Evolutionary conservation across 495 filamentous ascomycete species (phyloP).

Genomic region (Tuber microsphaerosporum): DNA sequence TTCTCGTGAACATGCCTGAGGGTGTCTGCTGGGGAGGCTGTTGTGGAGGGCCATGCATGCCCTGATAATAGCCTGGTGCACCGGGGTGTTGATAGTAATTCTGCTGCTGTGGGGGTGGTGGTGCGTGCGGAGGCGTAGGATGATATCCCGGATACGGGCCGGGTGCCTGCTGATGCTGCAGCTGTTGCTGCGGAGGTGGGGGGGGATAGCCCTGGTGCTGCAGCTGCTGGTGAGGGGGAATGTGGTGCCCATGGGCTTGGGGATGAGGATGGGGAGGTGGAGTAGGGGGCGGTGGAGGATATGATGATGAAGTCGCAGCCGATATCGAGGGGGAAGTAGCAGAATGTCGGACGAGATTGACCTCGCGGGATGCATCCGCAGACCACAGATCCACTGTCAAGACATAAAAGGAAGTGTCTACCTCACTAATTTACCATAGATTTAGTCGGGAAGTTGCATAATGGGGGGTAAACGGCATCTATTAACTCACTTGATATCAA

Average conservation of each 20-base stretch:
- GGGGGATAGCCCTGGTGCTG: slow-evolving; percentile 45
- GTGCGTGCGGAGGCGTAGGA: slow-evolving; percentile 34
- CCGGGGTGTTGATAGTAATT: slow-evolving; percentile 46
- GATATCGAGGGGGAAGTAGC: slow-evolving; percentile 84
- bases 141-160: slow-evolving; percentile 45
- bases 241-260: slow-evolving; percentile 42
- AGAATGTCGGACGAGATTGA: slow-evolving; percentile 87
- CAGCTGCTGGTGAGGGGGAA: slow-evolving; percentile 42
- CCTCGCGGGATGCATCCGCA: slow-evolving; percentile 73
- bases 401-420: slow-evolving; percentile 84
- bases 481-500: slow-evolving; percentile 72
- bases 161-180: slow-evolving; percentile 40
- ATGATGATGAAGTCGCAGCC: slow-evolving; percentile 69
- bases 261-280: slow-evolving; percentile 46
- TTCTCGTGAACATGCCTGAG: slow-evolving; percentile 89
- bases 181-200: slow-evolving; percentile 41
- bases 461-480: slow-evolving; percentile 21
- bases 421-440: slow-evolving; percentile 49
- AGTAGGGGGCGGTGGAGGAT: slow-evolving; percentile 47
- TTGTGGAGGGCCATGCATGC: slow-evolving; percentile 43
- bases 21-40: slow-evolving; percentile 49
- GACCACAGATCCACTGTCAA: slow-evolving; percentile 91
- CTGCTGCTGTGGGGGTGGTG: slow-evolving; percentile 42
- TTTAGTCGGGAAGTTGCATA: slow-evolving; percentile 37
- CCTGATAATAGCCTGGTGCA: slow-evolving; percentile 44